These are phyloP conservation scores for Pueraria montana DNA, from an alignment of 306 rosid genomes.

Conservation along the genomic window DNA sequence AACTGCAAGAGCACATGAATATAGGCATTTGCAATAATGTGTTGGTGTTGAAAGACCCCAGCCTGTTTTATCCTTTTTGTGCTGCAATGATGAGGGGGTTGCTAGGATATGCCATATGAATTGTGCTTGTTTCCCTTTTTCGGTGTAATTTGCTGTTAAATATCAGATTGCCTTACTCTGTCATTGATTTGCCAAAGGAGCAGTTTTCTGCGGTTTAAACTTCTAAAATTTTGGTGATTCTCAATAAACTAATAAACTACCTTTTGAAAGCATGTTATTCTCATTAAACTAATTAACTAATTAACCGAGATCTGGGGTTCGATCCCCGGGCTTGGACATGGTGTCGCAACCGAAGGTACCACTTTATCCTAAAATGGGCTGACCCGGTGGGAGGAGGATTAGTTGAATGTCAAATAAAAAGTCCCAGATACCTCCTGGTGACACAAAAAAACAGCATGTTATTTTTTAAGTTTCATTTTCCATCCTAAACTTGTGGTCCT, in stretches of 20 bases:
- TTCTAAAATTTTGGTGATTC: constrained; percentile 29
- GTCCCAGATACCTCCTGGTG: no score
- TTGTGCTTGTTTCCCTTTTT: constrained; percentile 46
- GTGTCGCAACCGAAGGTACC: no score
- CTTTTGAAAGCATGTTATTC: neutral
- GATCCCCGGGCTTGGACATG: no score
- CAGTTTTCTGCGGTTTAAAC: constrained; percentile 23
- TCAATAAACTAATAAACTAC: constrained; percentile 8
- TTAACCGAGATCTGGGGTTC: no score
- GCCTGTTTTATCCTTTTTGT: constrained; percentile 13
- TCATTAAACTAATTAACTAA: no score
- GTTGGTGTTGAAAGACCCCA: constrained; percentile 29
- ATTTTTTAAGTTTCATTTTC: no score
- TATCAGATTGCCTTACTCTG: constrained; percentile 27
- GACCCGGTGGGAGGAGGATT: no score
- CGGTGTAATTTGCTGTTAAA: constrained; percentile 42
- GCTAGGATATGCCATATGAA: constrained; percentile 37
- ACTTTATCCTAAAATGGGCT: no score
- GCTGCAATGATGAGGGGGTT: constrained; percentile 38
- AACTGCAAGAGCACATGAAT: constrained; percentile 30
- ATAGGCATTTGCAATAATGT: constrained; percentile 48
- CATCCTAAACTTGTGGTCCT: constrained; percentile 12
- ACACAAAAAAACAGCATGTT: no score
- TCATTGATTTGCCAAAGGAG: constrained; percentile 35
- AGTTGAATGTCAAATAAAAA: no score